Conservation (phyloP, 2,329 filamentous ascomycete genomes). For the Neocatenulostroma microsporum region DNA sequence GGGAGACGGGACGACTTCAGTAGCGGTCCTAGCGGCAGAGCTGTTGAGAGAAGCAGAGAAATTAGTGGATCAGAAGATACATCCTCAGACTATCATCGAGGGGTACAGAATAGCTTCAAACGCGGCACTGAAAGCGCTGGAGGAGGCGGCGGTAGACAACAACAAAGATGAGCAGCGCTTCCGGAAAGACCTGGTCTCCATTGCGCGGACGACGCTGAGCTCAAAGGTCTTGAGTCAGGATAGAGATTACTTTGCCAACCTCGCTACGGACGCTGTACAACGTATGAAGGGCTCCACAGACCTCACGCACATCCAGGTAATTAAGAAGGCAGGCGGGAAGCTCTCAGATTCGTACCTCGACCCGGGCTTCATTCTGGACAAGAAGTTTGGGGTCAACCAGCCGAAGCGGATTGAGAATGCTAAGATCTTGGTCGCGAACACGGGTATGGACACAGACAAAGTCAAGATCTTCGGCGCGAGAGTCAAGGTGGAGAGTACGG, state of each 20-base stretch:
- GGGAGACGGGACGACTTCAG: conserved; percentile 96
- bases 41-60: conserved; percentile 93
- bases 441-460: conserved; percentile 99
- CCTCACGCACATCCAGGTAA: conserved; percentile 96
- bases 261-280: conserved; percentile 86
- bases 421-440: conserved; percentile 97
- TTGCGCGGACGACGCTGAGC: conserved; percentile 90
- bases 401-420: conserved; percentile 95
- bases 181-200: conserved; percentile 79
- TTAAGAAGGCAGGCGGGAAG: conserved; percentile 98
- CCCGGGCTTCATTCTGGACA: conserved; percentile 96
- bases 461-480: conserved; percentile 98
- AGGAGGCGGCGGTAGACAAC: conserved; percentile 80
- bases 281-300: conserved; percentile 85
- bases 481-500: conserved; percentile 92
- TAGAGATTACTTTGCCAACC: conserved; percentile 78
- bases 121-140: conserved; percentile 76
- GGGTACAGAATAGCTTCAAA: conserved; percentile 95
- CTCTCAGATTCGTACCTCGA: conserved; percentile 96
- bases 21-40: conserved; percentile 90
- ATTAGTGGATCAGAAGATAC: conserved; percentile 95
- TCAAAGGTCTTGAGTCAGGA: conserved; percentile 96
- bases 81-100: conserved; percentile 98
- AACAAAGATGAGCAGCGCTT: conserved; percentile 77
- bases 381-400: conserved; percentile 98